phyloP scores from a whole-genome alignment of 2,329 filamentous ascomycete species.

The Pestalotiopsis sp. region DNA sequence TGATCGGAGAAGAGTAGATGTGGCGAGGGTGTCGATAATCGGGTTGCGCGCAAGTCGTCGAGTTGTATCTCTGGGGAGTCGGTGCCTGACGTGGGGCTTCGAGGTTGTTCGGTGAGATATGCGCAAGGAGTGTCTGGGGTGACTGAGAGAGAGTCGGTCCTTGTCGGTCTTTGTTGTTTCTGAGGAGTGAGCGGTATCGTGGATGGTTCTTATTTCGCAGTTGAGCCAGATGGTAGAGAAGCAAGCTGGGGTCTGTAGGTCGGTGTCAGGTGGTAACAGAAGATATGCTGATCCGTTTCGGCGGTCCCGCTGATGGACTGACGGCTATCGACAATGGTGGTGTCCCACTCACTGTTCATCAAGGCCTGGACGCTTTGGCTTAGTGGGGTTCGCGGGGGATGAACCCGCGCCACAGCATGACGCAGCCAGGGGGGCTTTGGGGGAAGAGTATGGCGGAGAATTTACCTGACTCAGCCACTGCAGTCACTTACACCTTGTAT shows the following conservation, averaged over 20 bases:
- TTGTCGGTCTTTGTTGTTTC: background rate
- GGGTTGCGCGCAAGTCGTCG: background rate
- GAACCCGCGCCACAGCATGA: constrained; percentile 12
- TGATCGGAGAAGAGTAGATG: background rate
- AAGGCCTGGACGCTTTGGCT: background rate
- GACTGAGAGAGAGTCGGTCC: background rate
- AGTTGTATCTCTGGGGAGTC: background rate
- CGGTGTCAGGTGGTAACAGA: background rate
- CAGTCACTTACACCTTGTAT: background rate
- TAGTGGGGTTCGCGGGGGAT: constrained; percentile 8
- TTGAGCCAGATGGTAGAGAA: background rate
- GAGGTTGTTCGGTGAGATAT: background rate
- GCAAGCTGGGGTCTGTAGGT: background rate
- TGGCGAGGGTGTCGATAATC: background rate
- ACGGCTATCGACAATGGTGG: background rate
- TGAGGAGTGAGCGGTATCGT: background rate
- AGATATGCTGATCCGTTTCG: background rate
- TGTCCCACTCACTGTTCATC: background rate
- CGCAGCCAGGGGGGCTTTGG: background rate
- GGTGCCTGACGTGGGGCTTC: background rate
- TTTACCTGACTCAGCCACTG: background rate
- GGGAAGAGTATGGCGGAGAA: too few relatives aligned
- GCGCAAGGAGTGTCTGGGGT: background rate
- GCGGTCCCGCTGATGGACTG: background rate
- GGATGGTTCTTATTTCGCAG: background rate